Evolutionary conservation across 495 filamentous ascomycete species (phyloP).

Genomic region (Lasiosphaeris hirsuta): DNA sequence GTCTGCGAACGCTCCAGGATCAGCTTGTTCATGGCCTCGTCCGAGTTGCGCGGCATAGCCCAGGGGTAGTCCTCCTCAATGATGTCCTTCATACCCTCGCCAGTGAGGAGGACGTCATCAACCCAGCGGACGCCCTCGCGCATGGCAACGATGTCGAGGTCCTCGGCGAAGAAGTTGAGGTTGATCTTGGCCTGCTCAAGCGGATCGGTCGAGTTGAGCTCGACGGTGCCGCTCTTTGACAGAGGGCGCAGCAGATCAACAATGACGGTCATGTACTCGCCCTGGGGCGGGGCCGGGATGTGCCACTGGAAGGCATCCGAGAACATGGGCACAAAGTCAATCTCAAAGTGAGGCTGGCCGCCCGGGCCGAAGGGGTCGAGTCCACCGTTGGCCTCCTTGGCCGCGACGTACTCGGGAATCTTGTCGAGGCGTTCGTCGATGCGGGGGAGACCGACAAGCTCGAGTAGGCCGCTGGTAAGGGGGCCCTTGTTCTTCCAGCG

Average conservation of each 20-base stretch:
- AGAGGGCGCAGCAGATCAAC: conserved; percentile 58
- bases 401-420: conserved; percentile 46
- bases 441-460: conserved; percentile 55
- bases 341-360: conserved; percentile 61
- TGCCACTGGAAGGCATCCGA: conserved; percentile 63
- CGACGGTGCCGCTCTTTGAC: conserved; percentile 49
- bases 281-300: conserved; percentile 47
- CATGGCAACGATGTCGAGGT: conserved; percentile 56
- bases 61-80: conserved; percentile 54
- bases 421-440: conserved; percentile 51
- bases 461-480: conserved; percentile 48
- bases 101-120: conserved; percentile 54
- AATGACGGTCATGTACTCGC: conserved; percentile 55
- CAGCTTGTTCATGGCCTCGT: conserved; percentile 55
- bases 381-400: conserved; percentile 49
- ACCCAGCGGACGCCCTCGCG: conserved; percentile 54
- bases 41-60: conserved; percentile 54
- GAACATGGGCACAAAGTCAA: conserved; percentile 63
- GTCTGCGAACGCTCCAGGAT: conserved; percentile 58
- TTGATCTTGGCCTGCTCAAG: conserved; percentile 56
- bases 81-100: conserved; percentile 57
- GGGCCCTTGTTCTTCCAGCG: conserved; percentile 50
- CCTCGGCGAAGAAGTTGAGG: conserved; percentile 56
- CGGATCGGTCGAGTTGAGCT: conserved; percentile 50
- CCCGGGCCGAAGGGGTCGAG: conserved; percentile 57